A percentile compares a stretch with the other conserved stretches of the same genome.
Evolutionary conservation across 768 basidiomycete species (phyloP).

Genomic region (Rhizopogon sp.): DNA sequence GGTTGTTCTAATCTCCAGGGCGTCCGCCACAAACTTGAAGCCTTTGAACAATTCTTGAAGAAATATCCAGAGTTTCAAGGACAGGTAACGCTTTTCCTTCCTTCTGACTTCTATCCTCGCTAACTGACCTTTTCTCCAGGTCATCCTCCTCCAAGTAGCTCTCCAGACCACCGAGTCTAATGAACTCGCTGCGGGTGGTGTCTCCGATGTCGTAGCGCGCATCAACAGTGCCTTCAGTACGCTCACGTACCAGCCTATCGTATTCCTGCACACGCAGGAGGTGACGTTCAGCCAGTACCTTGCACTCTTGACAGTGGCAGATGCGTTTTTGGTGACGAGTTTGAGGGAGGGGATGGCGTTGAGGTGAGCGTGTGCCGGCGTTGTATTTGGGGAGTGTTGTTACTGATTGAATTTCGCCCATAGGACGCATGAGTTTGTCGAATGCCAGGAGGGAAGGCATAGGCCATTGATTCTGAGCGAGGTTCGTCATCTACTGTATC

Average conservation of each 20-base stretch:
- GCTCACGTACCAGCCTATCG: constrained; percentile 82
- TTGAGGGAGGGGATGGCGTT: constrained; percentile 88
- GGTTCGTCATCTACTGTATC: constrained; percentile 31
- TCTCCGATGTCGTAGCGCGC: constrained; percentile 67
- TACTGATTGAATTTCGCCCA: not conserved
- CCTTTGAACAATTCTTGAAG: constrained; percentile 80
- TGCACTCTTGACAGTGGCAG: constrained; percentile 74
- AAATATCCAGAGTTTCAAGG: constrained; percentile 76
- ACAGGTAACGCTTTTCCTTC: constrained; percentile 37
- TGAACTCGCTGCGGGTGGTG: constrained; percentile 60
- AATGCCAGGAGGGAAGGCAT: constrained; percentile 69
- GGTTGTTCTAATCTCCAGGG: constrained; percentile 34
- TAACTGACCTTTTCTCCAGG: constrained; percentile 27
- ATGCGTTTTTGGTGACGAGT: constrained; percentile 81
- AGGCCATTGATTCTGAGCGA: constrained; percentile 78
- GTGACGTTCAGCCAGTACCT: constrained; percentile 84
- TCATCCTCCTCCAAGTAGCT: constrained; percentile 84
- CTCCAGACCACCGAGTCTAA: constrained; percentile 77
- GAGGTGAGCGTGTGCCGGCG: constrained; percentile 24
- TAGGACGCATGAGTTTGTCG: constrained; percentile 75
- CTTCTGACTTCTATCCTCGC: not conserved
- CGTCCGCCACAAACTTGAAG: constrained; percentile 76
- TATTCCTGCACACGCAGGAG: constrained; percentile 82
- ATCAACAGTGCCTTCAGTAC: constrained; percentile 83
- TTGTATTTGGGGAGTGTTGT: not conserved